Percentiles rank a stretch among this genome's conserved stretches.
Conservation (phyloP, 352 stramenopile genomes). For the Phytopythium oedochilum region DNA sequence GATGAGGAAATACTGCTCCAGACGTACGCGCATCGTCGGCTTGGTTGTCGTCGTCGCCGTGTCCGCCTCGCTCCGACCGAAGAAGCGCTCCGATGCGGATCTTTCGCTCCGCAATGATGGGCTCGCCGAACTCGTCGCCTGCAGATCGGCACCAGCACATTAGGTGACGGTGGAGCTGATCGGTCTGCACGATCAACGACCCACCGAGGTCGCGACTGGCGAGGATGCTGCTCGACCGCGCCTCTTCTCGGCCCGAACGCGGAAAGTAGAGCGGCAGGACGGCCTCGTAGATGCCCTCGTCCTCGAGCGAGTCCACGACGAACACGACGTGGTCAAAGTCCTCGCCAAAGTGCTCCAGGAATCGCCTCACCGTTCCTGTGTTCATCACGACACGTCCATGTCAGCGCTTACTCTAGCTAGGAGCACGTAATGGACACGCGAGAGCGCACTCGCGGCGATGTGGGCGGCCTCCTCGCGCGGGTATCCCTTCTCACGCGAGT, state of each 20-base stretch:
- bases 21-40: constrained; percentile 7
- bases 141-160: background rate
- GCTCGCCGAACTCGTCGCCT: constrained; percentile 71
- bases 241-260: constrained; percentile 30
- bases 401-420: no score
- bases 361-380: constrained; percentile 55
- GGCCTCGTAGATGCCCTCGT: constrained; percentile 56
- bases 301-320: constrained; percentile 54
- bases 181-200: no score
- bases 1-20: constrained; percentile 1
- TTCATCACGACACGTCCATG: no score
- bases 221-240: constrained; percentile 18
- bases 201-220: constrained; percentile 33
- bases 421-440: background rate
- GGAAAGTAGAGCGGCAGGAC: constrained; percentile 78
- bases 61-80: constrained; percentile 8
- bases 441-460: constrained; percentile 34
- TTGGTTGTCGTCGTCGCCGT: constrained; percentile 16
- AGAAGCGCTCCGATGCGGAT: constrained; percentile 55
- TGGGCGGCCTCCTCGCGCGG: constrained; percentile 76
- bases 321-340: constrained; percentile 65
- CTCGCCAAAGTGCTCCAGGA: constrained; percentile 65
- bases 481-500: constrained; percentile 67
- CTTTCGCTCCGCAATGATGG: constrained; percentile 76
- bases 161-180: no score